phyloP scores from a whole-genome alignment of 1,284 basidiomycete genomes.

The Cerrena zonata region DNA sequence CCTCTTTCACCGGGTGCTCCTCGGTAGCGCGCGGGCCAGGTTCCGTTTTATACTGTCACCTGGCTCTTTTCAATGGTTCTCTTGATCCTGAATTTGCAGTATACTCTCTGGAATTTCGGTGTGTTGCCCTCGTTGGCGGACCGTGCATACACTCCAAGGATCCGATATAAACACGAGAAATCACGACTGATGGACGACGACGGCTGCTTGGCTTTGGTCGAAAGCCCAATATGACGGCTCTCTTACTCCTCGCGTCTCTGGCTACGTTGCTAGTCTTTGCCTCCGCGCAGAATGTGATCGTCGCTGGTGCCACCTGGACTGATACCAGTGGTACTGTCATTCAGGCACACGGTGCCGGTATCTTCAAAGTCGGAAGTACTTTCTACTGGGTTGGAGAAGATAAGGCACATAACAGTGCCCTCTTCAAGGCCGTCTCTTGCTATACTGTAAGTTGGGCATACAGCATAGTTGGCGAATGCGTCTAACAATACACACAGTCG shows the following conservation, averaged over 20 bases:
- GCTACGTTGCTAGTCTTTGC: conserved; percentile 9
- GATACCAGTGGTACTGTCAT: conserved; percentile 60
- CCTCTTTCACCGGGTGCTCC: background rate
- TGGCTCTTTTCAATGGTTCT: background rate
- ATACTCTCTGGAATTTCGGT: no score
- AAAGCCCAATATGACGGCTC: background rate
- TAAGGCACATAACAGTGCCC: conserved; percentile 49
- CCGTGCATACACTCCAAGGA: background rate
- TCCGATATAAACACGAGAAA: background rate
- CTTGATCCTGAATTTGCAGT: background rate
- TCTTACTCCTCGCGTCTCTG: conserved; percentile 11
- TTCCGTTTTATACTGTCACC: background rate
- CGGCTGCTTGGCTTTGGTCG: no score
- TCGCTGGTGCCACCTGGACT: conserved; percentile 59
- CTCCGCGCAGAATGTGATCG: conserved; percentile 37
- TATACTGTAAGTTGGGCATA: conserved; percentile 39
- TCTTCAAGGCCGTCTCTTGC: conserved; percentile 58
- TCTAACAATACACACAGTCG: no score
- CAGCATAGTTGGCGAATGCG: no score
- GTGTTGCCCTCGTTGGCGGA: background rate
- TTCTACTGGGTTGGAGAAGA: conserved; percentile 67
- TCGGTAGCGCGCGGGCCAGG: background rate
- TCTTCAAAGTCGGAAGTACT: conserved; percentile 52
- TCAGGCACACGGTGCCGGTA: conserved; percentile 58
- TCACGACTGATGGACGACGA: background rate